phyloP scores from a whole-genome alignment of 768 basidiomycete genomes.

The Coprinopsis sp. region DNA sequence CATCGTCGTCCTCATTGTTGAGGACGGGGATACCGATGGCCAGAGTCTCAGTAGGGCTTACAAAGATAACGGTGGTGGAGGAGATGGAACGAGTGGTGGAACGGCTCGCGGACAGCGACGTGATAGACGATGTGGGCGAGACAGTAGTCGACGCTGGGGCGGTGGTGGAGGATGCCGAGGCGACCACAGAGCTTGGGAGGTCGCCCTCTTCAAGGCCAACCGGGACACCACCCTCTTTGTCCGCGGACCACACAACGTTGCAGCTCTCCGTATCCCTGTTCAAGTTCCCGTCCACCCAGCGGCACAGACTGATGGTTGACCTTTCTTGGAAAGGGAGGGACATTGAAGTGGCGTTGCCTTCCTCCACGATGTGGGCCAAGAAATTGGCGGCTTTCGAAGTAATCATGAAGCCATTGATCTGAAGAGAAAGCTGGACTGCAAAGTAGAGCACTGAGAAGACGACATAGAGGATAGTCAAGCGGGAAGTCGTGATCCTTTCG shows the following conservation, averaged over 20 bases:
- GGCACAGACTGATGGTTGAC: constrained; percentile 54
- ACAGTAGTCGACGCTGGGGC: constrained; percentile 5
- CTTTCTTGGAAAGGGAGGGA: constrained; percentile 50
- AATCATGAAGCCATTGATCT: constrained; percentile 60
- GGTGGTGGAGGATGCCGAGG: not conserved
- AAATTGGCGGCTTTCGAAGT: constrained; percentile 55
- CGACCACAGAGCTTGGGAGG: not conserved
- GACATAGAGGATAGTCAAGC: constrained; percentile 61
- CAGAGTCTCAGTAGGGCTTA: constrained; percentile 4
- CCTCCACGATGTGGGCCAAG: constrained; percentile 44
- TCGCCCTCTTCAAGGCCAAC: not conserved
- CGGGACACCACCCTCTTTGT: constrained; percentile 8
- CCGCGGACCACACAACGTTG: constrained; percentile 46
- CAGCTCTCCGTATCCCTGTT: constrained; percentile 38
- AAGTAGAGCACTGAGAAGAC: constrained; percentile 64
- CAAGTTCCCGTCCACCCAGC: constrained; percentile 42
- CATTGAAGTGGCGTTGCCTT: constrained; percentile 43
- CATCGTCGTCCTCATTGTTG: constrained; percentile 12
- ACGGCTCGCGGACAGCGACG: not conserved
- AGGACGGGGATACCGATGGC: constrained; percentile 11
- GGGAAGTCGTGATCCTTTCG: constrained; percentile 66
- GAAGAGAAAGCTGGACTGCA: constrained; percentile 61
- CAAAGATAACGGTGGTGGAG: constrained; percentile 11
- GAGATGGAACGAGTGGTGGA: not conserved
- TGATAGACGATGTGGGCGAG: not conserved